Conservation (phyloP, 2,329 filamentous ascomycete species). For the Neocucurbitaria cava region DNA sequence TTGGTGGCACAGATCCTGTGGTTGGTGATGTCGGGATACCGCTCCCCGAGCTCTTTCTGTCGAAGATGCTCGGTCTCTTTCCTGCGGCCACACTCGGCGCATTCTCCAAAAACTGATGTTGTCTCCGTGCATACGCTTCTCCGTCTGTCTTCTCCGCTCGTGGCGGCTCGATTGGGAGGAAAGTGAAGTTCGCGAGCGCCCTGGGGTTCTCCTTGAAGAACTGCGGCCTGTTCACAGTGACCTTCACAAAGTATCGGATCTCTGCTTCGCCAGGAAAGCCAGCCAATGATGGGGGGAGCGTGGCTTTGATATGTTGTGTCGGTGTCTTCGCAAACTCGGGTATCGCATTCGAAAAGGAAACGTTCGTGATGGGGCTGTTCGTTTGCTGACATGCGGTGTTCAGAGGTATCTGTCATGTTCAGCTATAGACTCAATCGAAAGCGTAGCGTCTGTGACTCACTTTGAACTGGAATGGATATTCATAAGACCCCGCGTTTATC, state of each 20-base stretch:
- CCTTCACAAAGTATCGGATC: constrained; percentile 93
- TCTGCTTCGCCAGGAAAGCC: constrained; percentile 87
- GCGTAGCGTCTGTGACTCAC: constrained; percentile 54
- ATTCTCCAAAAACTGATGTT: constrained; percentile 63
- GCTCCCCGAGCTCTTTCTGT: constrained; percentile 41
- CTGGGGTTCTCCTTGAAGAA: constrained; percentile 91
- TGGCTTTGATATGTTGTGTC: constrained; percentile 77
- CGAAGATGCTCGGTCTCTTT: constrained; percentile 69
- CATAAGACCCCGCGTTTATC: constrained; percentile 72
- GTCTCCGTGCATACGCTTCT: constrained; percentile 83
- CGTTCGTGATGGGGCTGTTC: constrained; percentile 49
- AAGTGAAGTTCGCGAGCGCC: constrained; percentile 68
- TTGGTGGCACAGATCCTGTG: constrained; percentile 44
- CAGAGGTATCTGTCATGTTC: constrained; percentile 58
- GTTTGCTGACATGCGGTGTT: constrained; percentile 70
- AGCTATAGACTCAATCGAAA: neutral
- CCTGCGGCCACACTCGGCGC: constrained; percentile 41
- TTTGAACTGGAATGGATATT: constrained; percentile 81
- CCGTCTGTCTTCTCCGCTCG: constrained; percentile 70
- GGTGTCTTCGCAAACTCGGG: constrained; percentile 56
- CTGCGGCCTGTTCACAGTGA: constrained; percentile 87
- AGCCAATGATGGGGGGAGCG: constrained; percentile 86
- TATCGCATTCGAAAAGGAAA: constrained; percentile 52
- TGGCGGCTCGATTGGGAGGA: constrained; percentile 91
- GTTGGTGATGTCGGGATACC: constrained; percentile 27